A percentile compares a stretch with the other conserved stretches of the same genome.
Conservation (phyloP, 139 green algal genomes). For the Zygnema circumcarinatum region DNA sequence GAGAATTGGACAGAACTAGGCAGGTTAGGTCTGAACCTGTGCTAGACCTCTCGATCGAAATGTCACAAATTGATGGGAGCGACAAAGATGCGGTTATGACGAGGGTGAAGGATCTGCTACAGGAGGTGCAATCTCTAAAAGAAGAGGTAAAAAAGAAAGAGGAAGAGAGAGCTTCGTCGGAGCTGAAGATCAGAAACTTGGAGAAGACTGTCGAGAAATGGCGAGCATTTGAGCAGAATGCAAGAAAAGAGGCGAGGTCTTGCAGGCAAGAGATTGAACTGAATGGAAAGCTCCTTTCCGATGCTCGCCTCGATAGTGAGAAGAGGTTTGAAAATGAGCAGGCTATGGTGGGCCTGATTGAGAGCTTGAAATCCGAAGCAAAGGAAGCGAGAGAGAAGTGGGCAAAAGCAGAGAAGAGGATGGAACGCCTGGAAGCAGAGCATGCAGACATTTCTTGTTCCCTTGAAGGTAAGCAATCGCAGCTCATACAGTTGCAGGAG, state of each 20-base stretch:
- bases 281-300: background rate
- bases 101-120: background rate
- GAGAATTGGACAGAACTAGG: background rate
- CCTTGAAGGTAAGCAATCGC: background rate
- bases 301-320: background rate
- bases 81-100: background rate
- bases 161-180: background rate
- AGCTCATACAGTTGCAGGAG: background rate
- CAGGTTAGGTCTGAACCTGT: background rate
- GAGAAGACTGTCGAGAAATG: background rate
- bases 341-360: background rate
- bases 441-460: background rate
- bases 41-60: background rate
- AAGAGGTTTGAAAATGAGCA: background rate
- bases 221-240: background rate
- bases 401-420: background rate
- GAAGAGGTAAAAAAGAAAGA: background rate
- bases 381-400: background rate
- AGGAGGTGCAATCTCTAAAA: background rate
- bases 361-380: background rate
- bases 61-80: background rate
- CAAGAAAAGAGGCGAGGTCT: background rate
- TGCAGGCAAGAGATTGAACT: background rate
- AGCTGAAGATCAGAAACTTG: background rate
- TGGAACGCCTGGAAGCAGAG: background rate